These are phyloP conservation scores for Ambrosia artemisiifolia DNA, from an alignment of 129 eudicot genomes.

Conservation along the genomic window DNA sequence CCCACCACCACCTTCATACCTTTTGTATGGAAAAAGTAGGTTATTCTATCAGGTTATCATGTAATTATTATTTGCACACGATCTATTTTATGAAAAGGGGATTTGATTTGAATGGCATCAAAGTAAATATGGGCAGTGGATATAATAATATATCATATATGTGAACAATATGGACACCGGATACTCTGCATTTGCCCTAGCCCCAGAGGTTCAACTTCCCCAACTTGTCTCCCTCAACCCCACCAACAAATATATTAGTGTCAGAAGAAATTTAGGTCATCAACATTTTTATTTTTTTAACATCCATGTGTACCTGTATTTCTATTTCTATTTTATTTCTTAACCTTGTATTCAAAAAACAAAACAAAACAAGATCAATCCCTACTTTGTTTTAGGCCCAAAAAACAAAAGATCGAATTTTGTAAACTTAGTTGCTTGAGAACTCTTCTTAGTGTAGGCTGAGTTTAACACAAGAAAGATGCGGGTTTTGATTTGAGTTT, in stretches of 20 bases:
- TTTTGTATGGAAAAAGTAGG: not conserved
- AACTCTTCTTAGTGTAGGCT: not conserved
- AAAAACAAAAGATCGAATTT: not conserved
- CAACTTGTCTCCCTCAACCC: slow-evolving; percentile 33
- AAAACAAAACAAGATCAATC: not conserved
- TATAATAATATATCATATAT: slow-evolving; percentile 11
- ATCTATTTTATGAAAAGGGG: not conserved
- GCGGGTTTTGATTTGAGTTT: not conserved
- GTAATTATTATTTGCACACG: slow-evolving; percentile 5
- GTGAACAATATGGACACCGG: slow-evolving; percentile 15
- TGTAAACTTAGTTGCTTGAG: not conserved
- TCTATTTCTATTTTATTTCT: slow-evolving; percentile 1
- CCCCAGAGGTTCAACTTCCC: slow-evolving; percentile 23
- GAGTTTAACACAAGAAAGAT: not conserved
- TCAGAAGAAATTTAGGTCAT: slow-evolving; percentile 14
- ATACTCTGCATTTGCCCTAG: slow-evolving; percentile 34
- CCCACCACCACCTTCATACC: too few species aligned
- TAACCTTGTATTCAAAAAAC: not conserved
- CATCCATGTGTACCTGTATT: not conserved
- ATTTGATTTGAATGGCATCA: slow-evolving; percentile 1
- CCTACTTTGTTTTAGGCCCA: not conserved
- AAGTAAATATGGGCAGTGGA: slow-evolving; percentile 3
- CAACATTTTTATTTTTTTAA: not conserved
- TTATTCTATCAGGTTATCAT: not conserved
- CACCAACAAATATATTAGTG: slow-evolving; percentile 18